phyloP scores from a whole-genome alignment of 2,329 filamentous ascomycete genomes.

The Phyllosticta citribraziliensis region DNA sequence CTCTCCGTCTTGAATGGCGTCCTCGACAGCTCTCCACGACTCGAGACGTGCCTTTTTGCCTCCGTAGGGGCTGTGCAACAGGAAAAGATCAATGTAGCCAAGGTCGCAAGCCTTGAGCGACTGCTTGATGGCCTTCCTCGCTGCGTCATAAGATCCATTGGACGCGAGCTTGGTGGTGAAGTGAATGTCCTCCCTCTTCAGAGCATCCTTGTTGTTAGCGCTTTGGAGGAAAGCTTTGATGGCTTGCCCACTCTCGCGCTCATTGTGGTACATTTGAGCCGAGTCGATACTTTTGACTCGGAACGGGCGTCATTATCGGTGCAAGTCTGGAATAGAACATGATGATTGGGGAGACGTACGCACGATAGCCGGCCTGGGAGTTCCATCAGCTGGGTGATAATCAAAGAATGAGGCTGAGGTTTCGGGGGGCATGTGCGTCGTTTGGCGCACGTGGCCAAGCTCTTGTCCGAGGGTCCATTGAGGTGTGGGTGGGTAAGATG shows the following conservation, averaged over 20 bases:
- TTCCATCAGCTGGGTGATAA: conserved; percentile 13
- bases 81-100: conserved; percentile 69
- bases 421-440: neutral
- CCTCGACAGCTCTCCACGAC: conserved; percentile 68
- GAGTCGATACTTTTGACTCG: conserved; percentile 39
- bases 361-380: conserved; percentile 37
- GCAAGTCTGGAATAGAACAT: neutral
- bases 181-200: conserved; percentile 61
- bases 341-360: conserved; percentile 18
- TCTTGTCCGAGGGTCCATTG: neutral
- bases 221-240: conserved; percentile 49
- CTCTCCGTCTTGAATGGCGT: conserved; percentile 63
- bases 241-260: conserved; percentile 57
- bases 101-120: conserved; percentile 56
- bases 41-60: conserved; percentile 57
- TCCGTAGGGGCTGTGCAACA: conserved; percentile 71
- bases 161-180: conserved; percentile 71
- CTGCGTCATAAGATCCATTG: conserved; percentile 57
- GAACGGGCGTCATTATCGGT: neutral
- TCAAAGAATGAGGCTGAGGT: neutral
- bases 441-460: neutral
- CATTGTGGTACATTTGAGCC: conserved; percentile 61
- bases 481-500: neutral
- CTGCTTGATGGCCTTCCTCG: conserved; percentile 54
- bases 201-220: conserved; percentile 35